Evolutionary conservation across 23 red algal genomes (phyloP), one percentile per base, ranked within the genome.

Genomic region (Gracilaria vermiculophylla): DNA sequence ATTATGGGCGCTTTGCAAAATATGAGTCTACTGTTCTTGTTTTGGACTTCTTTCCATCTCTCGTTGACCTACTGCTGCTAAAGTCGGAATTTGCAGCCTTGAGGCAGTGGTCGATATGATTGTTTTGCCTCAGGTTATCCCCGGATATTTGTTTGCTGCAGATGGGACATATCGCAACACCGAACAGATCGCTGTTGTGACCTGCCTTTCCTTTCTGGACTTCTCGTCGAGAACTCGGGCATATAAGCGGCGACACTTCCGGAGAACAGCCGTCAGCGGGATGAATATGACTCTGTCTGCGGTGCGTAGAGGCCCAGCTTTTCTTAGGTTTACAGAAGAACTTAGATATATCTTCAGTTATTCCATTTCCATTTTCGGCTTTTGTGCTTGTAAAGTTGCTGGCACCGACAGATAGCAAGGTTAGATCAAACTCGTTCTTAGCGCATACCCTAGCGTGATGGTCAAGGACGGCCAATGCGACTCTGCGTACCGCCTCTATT

Each of bases 381-480:
- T 11, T 17, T 29, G n/a, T 15, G n/a, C 73, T 7, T 64, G 84
- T 62, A 76, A 88, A 88, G 44, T 76, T 77, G 40, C 53, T 77
- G 21, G 72, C 84, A 15, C 84, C 84, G 19, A 88, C 50, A 1
- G 69, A 40, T 29, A 88, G 40, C 16, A 73, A 48, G 64, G 84
- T 88, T 57, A 88, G 24, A 45, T 88, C 69, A 65, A 88, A 88
- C 9, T 67, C 44, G 3, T 33, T 40, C 25, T 17, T 37, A 5
- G 49, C 52, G 9, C 47, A 77, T 28, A 88, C 72, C 24, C 84
- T 70, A 24, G 84, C 84, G 15, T 88, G 84, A 6, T 88, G 64
- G 35, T 88, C 58, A 13, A 88, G 44, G 7, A 77, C 69, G 16
- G 29, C 10, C 15, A 88, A 53, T 21, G 84, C 53, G 6, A 53